These are phyloP conservation scores for Eutrema japonicum DNA, from an alignment of 345 rosid genomes.

Conservation along the genomic window DNA sequence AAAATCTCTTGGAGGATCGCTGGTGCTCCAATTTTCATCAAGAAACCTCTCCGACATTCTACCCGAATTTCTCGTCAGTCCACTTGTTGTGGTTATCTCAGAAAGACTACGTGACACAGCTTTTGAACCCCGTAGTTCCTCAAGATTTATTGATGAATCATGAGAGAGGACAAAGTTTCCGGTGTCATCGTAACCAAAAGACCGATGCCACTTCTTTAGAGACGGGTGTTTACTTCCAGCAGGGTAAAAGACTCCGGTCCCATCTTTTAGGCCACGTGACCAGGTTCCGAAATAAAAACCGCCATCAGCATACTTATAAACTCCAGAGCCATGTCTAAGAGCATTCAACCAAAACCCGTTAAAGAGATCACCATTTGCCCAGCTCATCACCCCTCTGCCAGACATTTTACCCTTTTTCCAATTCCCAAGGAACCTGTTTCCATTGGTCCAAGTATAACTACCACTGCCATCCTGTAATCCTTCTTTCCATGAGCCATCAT, in stretches of 20 bases:
- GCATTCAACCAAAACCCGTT: conserved; percentile 90
- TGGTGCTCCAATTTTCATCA: conserved; percentile 51
- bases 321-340: conserved; percentile 78
- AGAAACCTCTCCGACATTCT: conserved; percentile 56
- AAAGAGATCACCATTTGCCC: conserved; percentile 81
- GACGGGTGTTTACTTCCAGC: conserved; percentile 78
- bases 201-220: conserved; percentile 55
- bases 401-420: conserved; percentile 88
- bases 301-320: conserved; percentile 78
- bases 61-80: conserved; percentile 50
- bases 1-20: conserved; percentile 50
- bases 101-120: conserved; percentile 64
- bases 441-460: conserved; percentile 74
- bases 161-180: conserved; percentile 48
- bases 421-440: conserved; percentile 74
- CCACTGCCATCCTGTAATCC: conserved; percentile 86
- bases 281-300: conserved; percentile 86
- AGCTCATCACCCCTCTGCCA: conserved; percentile 91
- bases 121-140: conserved; percentile 46
- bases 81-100: conserved; percentile 60
- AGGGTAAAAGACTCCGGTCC: conserved; percentile 82
- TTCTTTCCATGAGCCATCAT: conserved; percentile 94
- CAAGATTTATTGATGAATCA: conserved; percentile 50
- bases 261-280: conserved; percentile 82
- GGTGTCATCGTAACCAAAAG: conserved; percentile 49